Evolutionary conservation across 1,139 yeast species (phyloP), one percentile per base, ranked within the genome.

Genomic region (Magnusiomyces tetraspermus): DNA sequence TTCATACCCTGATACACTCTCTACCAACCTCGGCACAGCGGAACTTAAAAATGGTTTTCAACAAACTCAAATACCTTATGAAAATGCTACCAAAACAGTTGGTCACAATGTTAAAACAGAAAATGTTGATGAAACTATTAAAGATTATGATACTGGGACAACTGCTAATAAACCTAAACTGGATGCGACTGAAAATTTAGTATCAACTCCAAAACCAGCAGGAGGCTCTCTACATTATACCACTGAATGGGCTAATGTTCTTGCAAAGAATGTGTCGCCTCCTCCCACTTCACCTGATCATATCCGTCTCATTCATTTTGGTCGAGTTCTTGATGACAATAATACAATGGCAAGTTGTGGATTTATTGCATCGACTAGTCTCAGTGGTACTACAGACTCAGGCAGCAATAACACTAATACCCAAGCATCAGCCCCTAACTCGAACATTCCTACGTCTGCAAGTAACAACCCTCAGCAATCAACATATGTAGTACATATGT

Each of bases 251-350:
- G 67, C 65, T 8, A 51, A 56, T 6, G 52, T 55, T 4, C 68
- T 67, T 1, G 58, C 60, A 15, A 51, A 51, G 11, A 28, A 59
- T 4, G 51, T 56, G 13, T 55, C 44, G 10, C 53, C 53, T 17
- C 38, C 46, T 1, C 56, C 56, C 1, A 19, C 44, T n/a, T 45
- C 52, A 3, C 49, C 54, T 6, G 42, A 26, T 26, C 51, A 59
- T 38, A 59, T 66, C 30, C 58, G 70, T 3, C 57, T 66, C 28
- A 67, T 66, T 30, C 62, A 63, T 46, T 53, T 66, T 46, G 70
- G 70, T 40, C 61, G 63, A 53, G 59, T 64, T 5, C 56, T 66
- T 40, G 65, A 63, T n/a, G 67, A 64, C 45, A 46, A 51, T 21
- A 59, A 58, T 48, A 60, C 65, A 1, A 53, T 66, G 45, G 60